These are phyloP conservation scores for Sordaria brevicollis DNA, from an alignment of 495 filamentous ascomycete species.

Conservation along the genomic window DNA sequence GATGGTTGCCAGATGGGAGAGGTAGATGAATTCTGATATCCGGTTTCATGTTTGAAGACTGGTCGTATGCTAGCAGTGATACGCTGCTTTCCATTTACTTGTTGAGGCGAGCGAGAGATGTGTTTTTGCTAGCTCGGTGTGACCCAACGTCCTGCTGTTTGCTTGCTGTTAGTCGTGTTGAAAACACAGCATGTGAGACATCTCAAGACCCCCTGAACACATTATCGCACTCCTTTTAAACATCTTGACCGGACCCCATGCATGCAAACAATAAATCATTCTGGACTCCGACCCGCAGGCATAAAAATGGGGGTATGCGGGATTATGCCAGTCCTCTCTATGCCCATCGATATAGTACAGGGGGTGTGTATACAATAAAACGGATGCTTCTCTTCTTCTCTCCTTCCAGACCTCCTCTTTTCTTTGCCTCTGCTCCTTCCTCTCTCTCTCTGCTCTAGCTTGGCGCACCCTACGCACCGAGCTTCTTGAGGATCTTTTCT, in stretches of 20 bases:
- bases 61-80: no score
- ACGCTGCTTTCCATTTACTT: neutral
- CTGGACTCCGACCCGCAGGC: neutral
- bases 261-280: neutral
- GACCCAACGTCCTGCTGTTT: neutral
- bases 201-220: neutral
- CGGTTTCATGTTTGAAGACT: no score
- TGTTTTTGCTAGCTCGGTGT: neutral
- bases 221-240: neutral
- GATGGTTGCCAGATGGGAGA: no score
- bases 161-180: neutral
- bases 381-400: neutral
- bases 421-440: no score
- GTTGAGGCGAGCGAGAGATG: neutral
- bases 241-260: neutral
- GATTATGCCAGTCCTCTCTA: neutral
- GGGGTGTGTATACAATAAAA: neutral
- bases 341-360: neutral
- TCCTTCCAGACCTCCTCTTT: slow-evolving; percentile 16
- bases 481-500: slow-evolving; percentile 59
- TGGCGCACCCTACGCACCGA: slow-evolving; percentile 12
- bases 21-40: no score
- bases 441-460: neutral
- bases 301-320: neutral
- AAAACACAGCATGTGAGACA: neutral